Evolutionary conservation across 208 protist genomes (phyloP).

Genomic region (Trypanosomatidae sp.): DNA sequence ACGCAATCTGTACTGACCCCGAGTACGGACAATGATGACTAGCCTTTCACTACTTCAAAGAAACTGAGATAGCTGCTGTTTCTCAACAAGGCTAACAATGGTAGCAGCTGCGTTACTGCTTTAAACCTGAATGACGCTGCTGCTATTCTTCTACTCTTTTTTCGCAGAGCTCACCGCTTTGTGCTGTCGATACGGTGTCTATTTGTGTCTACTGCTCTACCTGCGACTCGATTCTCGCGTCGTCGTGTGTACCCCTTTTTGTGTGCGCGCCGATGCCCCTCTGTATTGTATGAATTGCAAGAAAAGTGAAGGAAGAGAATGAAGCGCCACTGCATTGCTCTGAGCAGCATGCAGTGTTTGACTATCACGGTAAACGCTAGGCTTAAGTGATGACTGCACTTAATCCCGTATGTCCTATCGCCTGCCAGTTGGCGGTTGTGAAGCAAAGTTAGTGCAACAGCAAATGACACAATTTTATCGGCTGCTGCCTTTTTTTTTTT

Average conservation of each 20-base stretch:
- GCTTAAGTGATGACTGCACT: not conserved
- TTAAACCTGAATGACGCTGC: not conserved
- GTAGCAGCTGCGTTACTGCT: not conserved
- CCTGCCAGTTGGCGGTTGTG: not conserved
- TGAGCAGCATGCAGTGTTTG: not conserved
- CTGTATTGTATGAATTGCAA: not conserved
- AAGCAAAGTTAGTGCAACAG: not conserved
- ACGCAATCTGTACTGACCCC: slow-evolving; percentile 40
- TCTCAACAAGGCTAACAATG: not conserved
- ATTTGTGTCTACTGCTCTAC: not conserved
- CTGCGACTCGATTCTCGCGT: not conserved
- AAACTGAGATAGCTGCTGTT: slow-evolving; percentile 1
- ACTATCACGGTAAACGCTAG: not conserved
- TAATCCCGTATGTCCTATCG: not conserved
- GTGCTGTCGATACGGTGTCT: not conserved
- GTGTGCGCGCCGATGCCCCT: not conserved
- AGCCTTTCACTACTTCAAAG: not conserved
- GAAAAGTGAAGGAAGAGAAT: not conserved
- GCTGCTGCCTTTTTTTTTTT: not conserved
- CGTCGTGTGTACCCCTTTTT: not conserved
- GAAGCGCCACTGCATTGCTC: not conserved
- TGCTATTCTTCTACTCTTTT: not conserved
- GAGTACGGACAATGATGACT: slow-evolving; percentile 6
- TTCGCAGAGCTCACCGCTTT: not conserved
- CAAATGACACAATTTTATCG: not conserved